phyloP scores from a whole-genome alignment of 2,329 filamentous ascomycete species.

The Hymenoscyphus fructigenus region DNA sequence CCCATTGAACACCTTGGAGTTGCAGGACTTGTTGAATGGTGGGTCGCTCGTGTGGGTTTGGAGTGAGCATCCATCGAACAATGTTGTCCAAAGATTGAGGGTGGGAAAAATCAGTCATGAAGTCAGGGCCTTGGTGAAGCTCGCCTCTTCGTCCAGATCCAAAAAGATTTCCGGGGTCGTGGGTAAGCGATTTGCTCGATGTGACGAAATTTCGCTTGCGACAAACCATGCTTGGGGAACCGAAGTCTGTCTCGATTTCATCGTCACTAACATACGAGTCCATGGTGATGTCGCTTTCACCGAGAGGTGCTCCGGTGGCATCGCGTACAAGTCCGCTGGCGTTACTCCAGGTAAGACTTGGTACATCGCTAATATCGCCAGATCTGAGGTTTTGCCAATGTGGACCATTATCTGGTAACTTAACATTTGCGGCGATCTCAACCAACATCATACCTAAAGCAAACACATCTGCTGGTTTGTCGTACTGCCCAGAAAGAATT shows the following conservation, averaged over 20 bases:
- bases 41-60: slow-evolving; percentile 71
- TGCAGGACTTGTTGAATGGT: slow-evolving; percentile 70
- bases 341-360: slow-evolving; percentile 80
- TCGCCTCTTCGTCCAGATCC: slow-evolving; percentile 50
- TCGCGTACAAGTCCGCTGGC: slow-evolving; percentile 71
- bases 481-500: slow-evolving; percentile 80
- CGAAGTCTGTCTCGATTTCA: slow-evolving; percentile 39
- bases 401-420: slow-evolving; percentile 87
- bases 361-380: slow-evolving; percentile 85
- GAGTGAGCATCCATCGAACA: slow-evolving; percentile 84
- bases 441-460: slow-evolving; percentile 91
- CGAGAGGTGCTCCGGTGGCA: slow-evolving; percentile 67
- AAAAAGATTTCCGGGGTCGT: slow-evolving; percentile 38
- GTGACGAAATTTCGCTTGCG: slow-evolving; percentile 33
- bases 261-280: slow-evolving; percentile 42
- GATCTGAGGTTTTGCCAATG: slow-evolving; percentile 88
- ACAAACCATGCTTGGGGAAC: slow-evolving; percentile 36
- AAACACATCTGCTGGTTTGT: slow-evolving; percentile 92
- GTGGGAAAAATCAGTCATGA: slow-evolving; percentile 80
- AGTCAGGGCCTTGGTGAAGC: slow-evolving; percentile 70
- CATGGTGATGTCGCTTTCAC: slow-evolving; percentile 34
- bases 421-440: slow-evolving; percentile 91
- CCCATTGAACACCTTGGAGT: slow-evolving; percentile 76
- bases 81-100: slow-evolving; percentile 77
- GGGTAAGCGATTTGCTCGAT: slow-evolving; percentile 34